phyloP scores from a whole-genome alignment of 805 yeast species.

The Saturnispora bothae region DNA sequence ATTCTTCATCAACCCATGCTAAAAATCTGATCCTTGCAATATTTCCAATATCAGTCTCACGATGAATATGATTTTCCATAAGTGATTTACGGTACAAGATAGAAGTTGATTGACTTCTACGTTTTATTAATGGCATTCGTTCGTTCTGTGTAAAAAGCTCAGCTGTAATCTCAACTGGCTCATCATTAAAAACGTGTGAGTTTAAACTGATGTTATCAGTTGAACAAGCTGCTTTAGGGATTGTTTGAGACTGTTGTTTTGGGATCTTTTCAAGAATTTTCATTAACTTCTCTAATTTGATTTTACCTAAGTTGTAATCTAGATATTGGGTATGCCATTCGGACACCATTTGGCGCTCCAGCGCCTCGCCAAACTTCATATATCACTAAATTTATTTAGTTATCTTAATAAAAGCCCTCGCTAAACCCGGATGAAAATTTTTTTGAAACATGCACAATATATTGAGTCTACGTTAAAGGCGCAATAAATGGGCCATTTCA shows the following conservation, averaged over 20 bases:
- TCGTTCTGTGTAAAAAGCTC: not conserved
- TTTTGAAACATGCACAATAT: no score
- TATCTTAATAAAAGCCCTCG: no score
- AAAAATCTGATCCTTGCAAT: constrained; percentile 39
- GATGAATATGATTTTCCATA: constrained; percentile 10
- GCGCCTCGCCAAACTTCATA: constrained; percentile 67
- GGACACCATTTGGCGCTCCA: constrained; percentile 62
- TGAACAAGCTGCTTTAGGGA: not conserved
- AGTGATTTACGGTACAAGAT: constrained; percentile 8
- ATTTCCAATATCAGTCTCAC: constrained; percentile 21
- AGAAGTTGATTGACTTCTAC: constrained; percentile 15
- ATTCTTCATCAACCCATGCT: constrained; percentile 56
- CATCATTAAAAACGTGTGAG: not conserved
- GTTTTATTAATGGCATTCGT: constrained; percentile 7
- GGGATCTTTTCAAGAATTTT: constrained; percentile 5
- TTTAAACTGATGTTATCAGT: constrained; percentile 1
- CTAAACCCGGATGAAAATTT: no score
- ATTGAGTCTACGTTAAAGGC: no score
- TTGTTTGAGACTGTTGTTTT: not conserved
- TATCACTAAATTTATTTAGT: no score
- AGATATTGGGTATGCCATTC: constrained; percentile 84
- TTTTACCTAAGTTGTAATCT: constrained; percentile 48
- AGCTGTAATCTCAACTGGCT: constrained; percentile 1
- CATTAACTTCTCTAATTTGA: constrained; percentile 23
- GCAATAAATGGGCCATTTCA: no score